Percentiles rank a stretch among this genome's conserved stretches.
These are phyloP conservation scores for Arthromyces matolae DNA, from an alignment of 768 basidiomycete genomes.

Conservation along the genomic window DNA sequence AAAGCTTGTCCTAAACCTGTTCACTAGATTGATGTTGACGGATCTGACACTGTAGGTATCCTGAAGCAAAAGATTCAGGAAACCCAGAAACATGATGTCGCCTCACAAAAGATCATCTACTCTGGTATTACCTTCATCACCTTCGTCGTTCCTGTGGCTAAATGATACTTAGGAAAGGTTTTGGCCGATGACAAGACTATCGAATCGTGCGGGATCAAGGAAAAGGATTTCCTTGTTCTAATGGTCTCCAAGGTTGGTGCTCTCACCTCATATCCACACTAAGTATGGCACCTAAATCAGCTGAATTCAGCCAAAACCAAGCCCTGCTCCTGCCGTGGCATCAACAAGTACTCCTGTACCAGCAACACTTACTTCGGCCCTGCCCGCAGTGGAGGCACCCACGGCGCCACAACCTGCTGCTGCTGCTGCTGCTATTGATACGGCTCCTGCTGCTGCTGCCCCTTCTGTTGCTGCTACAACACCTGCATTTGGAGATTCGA, in stretches of 20 bases:
- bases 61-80: slow-evolving; percentile 84
- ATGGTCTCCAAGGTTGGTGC: slow-evolving; percentile 90
- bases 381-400: slow-evolving; percentile 17
- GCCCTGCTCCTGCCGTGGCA: slow-evolving; percentile 31
- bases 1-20: not conserved
- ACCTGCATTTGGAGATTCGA: slow-evolving; percentile 40
- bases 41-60: slow-evolving; percentile 64
- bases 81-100: slow-evolving; percentile 68
- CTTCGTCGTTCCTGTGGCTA: not conserved
- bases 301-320: slow-evolving; percentile 19
- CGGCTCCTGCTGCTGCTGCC: slow-evolving; percentile 18
- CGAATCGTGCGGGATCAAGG: slow-evolving; percentile 87
- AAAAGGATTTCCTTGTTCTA: slow-evolving; percentile 98
- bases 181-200: slow-evolving; percentile 85
- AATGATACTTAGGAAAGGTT: slow-evolving; percentile 69
- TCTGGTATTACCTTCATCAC: slow-evolving; percentile 53
- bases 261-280: slow-evolving; percentile 10
- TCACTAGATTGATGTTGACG: slow-evolving; percentile 72
- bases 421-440: slow-evolving; percentile 22
- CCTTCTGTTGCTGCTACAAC: slow-evolving; percentile 25
- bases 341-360: slow-evolving; percentile 29
- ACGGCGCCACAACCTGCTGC: slow-evolving; percentile 23
- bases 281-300: slow-evolving; percentile 17
- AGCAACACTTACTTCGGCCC: slow-evolving; percentile 23
- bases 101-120: slow-evolving; percentile 90